phyloP scores from a whole-genome alignment of 257 asterid genomes.

The Sherardia arvensis region DNA sequence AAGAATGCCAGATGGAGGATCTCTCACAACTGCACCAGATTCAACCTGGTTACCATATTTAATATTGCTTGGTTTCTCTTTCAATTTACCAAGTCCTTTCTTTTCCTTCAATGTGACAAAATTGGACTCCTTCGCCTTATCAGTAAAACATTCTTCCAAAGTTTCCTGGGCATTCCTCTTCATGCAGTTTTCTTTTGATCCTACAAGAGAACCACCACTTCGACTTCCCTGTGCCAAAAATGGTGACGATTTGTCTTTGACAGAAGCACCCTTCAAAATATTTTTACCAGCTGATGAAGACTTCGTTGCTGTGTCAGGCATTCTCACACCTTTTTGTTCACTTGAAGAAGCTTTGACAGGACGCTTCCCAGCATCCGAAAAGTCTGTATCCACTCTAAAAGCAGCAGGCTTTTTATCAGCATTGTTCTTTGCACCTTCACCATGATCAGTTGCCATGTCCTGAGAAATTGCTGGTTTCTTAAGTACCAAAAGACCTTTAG shows the following conservation, averaged over 20 bases:
- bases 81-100: slow-evolving; percentile 30
- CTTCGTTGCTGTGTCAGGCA: slow-evolving; percentile 24
- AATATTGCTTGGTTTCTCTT: slow-evolving; percentile 27
- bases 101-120: slow-evolving; percentile 30
- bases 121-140: slow-evolving; percentile 30
- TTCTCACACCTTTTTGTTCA: slow-evolving; percentile 24
- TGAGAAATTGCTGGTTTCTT: slow-evolving; percentile 18
- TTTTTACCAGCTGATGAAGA: slow-evolving; percentile 34
- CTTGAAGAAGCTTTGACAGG: slow-evolving; percentile 21
- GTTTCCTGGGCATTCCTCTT: slow-evolving; percentile 36
- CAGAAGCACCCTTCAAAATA: slow-evolving; percentile 36
- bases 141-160: slow-evolving; percentile 29
- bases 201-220: slow-evolving; percentile 27
- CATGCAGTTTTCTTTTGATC: slow-evolving; percentile 25
- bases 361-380: slow-evolving; percentile 31
- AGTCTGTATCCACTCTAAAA: slow-evolving; percentile 20
- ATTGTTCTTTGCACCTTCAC: slow-evolving; percentile 19
- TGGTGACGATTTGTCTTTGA: slow-evolving; percentile 28
- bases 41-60: slow-evolving; percentile 28
- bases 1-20: slow-evolving; percentile 31
- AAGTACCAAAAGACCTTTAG: slow-evolving; percentile 13
- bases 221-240: slow-evolving; percentile 23
- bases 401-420: slow-evolving; percentile 25
- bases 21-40: slow-evolving; percentile 20
- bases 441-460: slow-evolving; percentile 27